Conservation (phyloP, 2,329 filamentous ascomycete species). For the Aurifilum marmelostoma region DNA sequence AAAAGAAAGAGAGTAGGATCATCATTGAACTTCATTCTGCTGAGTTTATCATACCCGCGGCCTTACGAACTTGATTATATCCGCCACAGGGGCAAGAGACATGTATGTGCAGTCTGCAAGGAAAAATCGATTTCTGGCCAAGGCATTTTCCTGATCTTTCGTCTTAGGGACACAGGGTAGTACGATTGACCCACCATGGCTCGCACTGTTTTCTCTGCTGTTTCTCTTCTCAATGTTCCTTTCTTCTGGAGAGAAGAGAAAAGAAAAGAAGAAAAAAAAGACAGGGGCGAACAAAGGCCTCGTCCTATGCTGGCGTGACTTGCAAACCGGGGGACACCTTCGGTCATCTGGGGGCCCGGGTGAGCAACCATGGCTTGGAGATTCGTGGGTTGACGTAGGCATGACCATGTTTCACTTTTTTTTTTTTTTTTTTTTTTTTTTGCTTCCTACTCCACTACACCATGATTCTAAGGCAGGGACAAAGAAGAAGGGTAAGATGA, state of each 20-base stretch:
- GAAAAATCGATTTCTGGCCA: too few species aligned
- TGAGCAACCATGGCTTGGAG: background rate
- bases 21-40: background rate
- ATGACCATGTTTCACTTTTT: background rate
- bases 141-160: too few species aligned
- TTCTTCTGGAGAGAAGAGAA: too few species aligned
- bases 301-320: background rate
- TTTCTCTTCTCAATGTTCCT: too few species aligned
- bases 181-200: too few species aligned
- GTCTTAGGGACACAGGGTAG: too few species aligned
- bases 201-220: too few species aligned
- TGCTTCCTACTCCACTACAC: background rate
- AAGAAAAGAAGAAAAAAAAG: background rate
- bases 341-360: background rate
- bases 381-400: background rate
- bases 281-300: too few species aligned
- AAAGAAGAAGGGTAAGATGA: background rate
- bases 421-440: too few species aligned
- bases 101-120: too few species aligned
- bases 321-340: background rate
- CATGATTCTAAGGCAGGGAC: background rate
- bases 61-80: background rate
- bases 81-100: background rate
- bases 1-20: background rate
- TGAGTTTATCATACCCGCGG: background rate